Conservation (phyloP, 2,329 filamentous ascomycete genomes). For the Fusarium drepaniforme region DNA sequence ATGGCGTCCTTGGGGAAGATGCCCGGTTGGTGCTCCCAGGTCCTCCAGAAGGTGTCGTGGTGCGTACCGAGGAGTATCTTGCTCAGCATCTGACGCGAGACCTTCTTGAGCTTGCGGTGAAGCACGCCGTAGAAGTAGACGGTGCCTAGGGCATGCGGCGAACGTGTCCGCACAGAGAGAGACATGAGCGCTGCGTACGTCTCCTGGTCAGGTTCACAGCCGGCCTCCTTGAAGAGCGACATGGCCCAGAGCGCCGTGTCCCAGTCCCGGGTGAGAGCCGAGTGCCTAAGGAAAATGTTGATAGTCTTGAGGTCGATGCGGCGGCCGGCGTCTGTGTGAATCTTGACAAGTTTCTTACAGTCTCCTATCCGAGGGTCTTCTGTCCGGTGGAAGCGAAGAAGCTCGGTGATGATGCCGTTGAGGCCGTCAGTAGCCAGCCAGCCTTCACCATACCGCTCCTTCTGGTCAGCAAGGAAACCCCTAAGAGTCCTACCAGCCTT, state of each 20-base stretch:
- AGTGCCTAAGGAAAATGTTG: constrained; percentile 53
- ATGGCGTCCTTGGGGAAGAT: constrained; percentile 47
- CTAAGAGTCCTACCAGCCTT: constrained; percentile 49
- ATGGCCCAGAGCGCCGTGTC: constrained; percentile 48
- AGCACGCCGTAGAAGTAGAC: constrained; percentile 50
- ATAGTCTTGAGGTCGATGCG: constrained; percentile 49
- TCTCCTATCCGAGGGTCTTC: constrained; percentile 40
- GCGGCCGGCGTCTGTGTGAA: constrained; percentile 38
- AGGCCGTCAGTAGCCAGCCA: constrained; percentile 57
- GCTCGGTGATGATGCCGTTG: constrained; percentile 56
- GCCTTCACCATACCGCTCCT: constrained; percentile 57
- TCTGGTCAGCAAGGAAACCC: constrained; percentile 55
- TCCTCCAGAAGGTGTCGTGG: constrained; percentile 44
- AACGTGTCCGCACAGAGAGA: constrained; percentile 49
- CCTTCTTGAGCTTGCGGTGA: constrained; percentile 44
- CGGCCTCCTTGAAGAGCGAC: constrained; percentile 33
- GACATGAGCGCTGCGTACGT: constrained; percentile 55
- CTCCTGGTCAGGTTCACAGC: constrained; percentile 42
- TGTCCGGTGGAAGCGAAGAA: constrained; percentile 53
- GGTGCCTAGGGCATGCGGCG: constrained; percentile 47
- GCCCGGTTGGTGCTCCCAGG: constrained; percentile 33
- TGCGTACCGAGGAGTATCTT: constrained; percentile 43
- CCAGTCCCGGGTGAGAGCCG: constrained; percentile 45
- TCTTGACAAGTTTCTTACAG: constrained; percentile 44
- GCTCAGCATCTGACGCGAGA: constrained; percentile 40